Conservation (phyloP, 2,329 filamentous ascomycete genomes). For the Emergomyces africanus region DNA sequence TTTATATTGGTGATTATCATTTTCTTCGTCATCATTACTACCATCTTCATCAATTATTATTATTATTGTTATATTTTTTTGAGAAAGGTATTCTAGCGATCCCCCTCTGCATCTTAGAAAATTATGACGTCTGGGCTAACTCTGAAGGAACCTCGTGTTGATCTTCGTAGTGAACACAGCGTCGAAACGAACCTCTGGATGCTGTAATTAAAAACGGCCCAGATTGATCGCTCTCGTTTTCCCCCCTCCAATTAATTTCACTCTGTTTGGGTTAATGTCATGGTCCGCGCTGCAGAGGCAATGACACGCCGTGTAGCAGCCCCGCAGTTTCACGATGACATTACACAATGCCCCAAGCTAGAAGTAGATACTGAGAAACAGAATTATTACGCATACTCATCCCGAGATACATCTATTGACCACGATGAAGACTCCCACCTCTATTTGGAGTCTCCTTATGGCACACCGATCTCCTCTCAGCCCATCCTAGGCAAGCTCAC, state of each 20-base stretch:
- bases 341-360: constrained; percentile 1
- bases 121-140: not conserved
- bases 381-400: constrained; percentile 13
- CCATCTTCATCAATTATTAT: no score
- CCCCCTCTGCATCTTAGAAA: not conserved
- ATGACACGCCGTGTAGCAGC: not conserved
- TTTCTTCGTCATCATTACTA: not conserved
- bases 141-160: not conserved
- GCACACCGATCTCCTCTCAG: constrained; percentile 27
- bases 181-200: not conserved
- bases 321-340: not conserved
- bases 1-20: not conserved
- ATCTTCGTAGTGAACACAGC: not conserved
- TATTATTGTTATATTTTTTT: no score
- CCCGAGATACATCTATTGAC: constrained; percentile 17
- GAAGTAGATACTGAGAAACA: constrained; percentile 13
- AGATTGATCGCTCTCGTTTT: not conserved
- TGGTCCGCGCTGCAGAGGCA: not conserved
- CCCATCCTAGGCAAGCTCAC: constrained; percentile 28
- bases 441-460: constrained; percentile 43
- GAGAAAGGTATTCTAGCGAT: not conserved
- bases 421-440: constrained; percentile 24
- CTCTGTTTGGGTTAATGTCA: not conserved
- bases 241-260: not conserved
- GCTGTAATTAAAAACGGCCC: not conserved